A percentile compares a stretch with the other conserved stretches of the same genome.
Conservation (phyloP, 106 monocot genomes). For the Ottelia alismoides region DNA sequence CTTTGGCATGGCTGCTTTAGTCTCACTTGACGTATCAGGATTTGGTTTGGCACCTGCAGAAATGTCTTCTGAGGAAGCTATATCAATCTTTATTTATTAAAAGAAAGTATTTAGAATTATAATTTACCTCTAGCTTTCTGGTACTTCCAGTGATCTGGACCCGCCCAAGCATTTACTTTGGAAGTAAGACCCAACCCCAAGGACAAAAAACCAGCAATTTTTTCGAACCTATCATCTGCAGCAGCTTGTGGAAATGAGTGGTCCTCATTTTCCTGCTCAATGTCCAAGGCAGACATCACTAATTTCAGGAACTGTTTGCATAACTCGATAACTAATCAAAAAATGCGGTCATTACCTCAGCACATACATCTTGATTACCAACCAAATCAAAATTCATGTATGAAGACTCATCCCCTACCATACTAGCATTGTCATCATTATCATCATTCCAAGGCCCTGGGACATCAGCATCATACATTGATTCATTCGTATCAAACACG, state of each 20-base stretch:
- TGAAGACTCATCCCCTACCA: constrained; percentile 29
- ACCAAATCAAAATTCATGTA: constrained; percentile 17
- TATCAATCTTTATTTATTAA: neutral
- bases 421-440: constrained; percentile 36
- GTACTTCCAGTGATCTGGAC: constrained; percentile 97
- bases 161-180: constrained; percentile 93
- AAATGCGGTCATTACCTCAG: no score
- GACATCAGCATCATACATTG: constrained; percentile 9
- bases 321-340: no score
- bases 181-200: constrained; percentile 65
- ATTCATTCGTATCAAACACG: constrained; percentile 12
- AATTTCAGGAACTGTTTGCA: neutral
- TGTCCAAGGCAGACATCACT: neutral
- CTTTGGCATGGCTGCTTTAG: constrained; percentile 25
- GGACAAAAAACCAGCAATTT: constrained; percentile 60
- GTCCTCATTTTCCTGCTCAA: constrained; percentile 38
- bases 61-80: neutral
- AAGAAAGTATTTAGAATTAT: neutral
- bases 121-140: constrained; percentile 64
- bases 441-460: constrained; percentile 28
- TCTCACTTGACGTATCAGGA: constrained; percentile 17
- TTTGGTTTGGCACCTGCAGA: constrained; percentile 26
- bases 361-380: constrained; percentile 55
- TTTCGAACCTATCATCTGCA: constrained; percentile 36
- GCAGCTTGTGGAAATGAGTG: constrained; percentile 15